Evolutionary conservation across 2,329 filamentous ascomycete species (phyloP).

Genomic region (Blumeria hordei): DNA sequence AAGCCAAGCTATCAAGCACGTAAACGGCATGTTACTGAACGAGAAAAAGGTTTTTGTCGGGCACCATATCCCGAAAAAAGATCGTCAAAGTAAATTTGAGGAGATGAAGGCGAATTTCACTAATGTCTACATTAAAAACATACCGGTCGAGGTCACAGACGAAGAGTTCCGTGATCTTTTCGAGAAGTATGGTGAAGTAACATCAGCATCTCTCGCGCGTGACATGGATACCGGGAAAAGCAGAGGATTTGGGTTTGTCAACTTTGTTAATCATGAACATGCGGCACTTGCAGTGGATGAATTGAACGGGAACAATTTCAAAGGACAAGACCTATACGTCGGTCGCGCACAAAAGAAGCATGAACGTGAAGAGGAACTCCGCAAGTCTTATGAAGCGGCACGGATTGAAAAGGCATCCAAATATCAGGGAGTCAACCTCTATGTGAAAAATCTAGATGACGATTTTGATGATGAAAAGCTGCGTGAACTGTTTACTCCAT

Average conservation of each 20-base stretch:
- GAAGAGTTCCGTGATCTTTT: constrained; percentile 90
- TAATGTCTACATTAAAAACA: constrained; percentile 99
- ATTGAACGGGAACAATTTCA: constrained; percentile 78
- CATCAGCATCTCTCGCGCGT: constrained; percentile 79
- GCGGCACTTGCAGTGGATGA: constrained; percentile 72
- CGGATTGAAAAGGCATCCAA: constrained; percentile 97
- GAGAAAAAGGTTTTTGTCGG: constrained; percentile 99
- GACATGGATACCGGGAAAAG: constrained; percentile 68
- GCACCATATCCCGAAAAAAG: constrained; percentile 99
- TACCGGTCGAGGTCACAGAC: constrained; percentile 60
- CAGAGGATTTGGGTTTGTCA: constrained; percentile 89
- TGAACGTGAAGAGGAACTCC: constrained; percentile 96
- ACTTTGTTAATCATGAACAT: constrained; percentile 78
- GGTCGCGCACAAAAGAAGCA: constrained; percentile 99
- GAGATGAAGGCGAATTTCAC: constrained; percentile 99
- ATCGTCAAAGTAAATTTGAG: constrained; percentile 99
- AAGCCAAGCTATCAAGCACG: constrained; percentile 92
- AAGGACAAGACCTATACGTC: constrained; percentile 88
- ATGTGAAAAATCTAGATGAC: constrained; percentile 97
- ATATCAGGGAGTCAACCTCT: constrained; percentile 97
- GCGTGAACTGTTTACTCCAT: constrained; percentile 74
- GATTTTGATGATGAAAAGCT: constrained; percentile 97
- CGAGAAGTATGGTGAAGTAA: constrained; percentile 79
- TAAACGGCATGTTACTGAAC: constrained; percentile 98
- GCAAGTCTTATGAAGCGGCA: constrained; percentile 94